These are phyloP conservation scores for Herpetomonas samuelpessoai DNA, from an alignment of 208 protist genomes.

Conservation along the genomic window DNA sequence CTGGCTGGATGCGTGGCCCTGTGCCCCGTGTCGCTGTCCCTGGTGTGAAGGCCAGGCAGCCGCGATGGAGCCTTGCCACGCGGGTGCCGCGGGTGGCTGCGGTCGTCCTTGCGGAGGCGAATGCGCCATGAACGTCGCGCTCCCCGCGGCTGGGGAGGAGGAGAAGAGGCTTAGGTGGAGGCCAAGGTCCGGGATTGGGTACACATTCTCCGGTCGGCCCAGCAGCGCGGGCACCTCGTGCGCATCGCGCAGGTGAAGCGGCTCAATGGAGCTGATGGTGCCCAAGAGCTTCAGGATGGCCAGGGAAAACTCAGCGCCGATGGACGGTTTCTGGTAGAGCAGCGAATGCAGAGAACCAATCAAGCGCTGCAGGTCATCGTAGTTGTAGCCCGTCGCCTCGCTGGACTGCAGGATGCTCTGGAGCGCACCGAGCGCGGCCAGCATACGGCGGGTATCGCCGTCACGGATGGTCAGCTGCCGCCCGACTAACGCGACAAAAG, in stretches of 20 bases:
- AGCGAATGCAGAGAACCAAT: slow-evolving; percentile 60
- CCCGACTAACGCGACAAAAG: slow-evolving; percentile 60
- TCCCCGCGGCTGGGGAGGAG: too few species aligned
- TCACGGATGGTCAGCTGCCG: slow-evolving; percentile 55
- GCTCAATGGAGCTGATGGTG: slow-evolving; percentile 76
- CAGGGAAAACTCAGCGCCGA: slow-evolving; percentile 60
- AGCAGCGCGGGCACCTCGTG: slow-evolving; percentile 37
- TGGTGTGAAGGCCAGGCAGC: too few species aligned
- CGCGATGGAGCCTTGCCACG: too few species aligned
- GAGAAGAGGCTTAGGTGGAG: slow-evolving; percentile 6
- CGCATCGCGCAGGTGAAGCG: slow-evolving; percentile 26
- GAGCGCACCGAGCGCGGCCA: slow-evolving; percentile 48
- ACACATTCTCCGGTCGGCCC: slow-evolving; percentile 33
- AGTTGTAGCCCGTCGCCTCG: slow-evolving; percentile 20
- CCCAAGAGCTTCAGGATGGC: slow-evolving; percentile 70
- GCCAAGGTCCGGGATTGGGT: slow-evolving; percentile 23
- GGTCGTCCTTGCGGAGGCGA: too few species aligned
- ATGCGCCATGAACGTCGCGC: too few species aligned
- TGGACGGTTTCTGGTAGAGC: slow-evolving; percentile 70
- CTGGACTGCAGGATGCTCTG: slow-evolving; percentile 66
- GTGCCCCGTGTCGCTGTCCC: background rate
- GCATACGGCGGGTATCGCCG: slow-evolving; percentile 49
- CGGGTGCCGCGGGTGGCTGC: too few species aligned
- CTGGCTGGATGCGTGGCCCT: background rate
- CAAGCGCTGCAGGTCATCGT: slow-evolving; percentile 33